These are phyloP conservation scores for Chaetomium tenue DNA, from an alignment of 495 filamentous ascomycete species.

Conservation along the genomic window DNA sequence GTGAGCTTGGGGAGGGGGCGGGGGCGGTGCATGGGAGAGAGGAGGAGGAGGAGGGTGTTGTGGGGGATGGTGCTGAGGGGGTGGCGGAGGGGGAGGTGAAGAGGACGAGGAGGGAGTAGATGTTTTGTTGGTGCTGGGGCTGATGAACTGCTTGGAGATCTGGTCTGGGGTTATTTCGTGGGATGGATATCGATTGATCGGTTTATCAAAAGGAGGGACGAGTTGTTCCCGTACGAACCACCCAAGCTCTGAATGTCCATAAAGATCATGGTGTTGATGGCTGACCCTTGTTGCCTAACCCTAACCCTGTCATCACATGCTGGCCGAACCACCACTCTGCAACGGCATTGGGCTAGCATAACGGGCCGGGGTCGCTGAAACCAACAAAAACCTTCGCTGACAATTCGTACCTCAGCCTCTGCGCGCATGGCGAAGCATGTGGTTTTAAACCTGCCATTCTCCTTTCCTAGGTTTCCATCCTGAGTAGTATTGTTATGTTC, in stretches of 20 bases:
- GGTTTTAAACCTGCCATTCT: neutral
- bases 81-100: slow-evolving; percentile 41
- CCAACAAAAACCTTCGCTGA: neutral
- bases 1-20: slow-evolving; percentile 47
- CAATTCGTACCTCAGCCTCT: too few relatives aligned
- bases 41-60: slow-evolving; percentile 37
- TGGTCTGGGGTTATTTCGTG: neutral
- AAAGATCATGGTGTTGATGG: too few relatives aligned
- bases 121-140: neutral
- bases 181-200: too few relatives aligned
- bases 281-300: neutral
- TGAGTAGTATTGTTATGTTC: neutral
- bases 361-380: neutral
- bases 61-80: slow-evolving; percentile 31
- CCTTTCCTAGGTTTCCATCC: neutral
- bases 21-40: slow-evolving; percentile 43
- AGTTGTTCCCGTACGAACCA: too few relatives aligned
- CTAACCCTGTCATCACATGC: neutral
- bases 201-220: too few relatives aligned
- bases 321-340: neutral
- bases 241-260: too few relatives aligned
- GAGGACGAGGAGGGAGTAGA: slow-evolving; percentile 41
- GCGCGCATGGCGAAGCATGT: too few relatives aligned
- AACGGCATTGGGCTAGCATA: neutral
- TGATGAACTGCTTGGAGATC: neutral